Percentiles rank a stretch among this genome's conserved stretches.
phyloP scores from a whole-genome alignment of 768 basidiomycete genomes.

The Trametopsis cervina region DNA sequence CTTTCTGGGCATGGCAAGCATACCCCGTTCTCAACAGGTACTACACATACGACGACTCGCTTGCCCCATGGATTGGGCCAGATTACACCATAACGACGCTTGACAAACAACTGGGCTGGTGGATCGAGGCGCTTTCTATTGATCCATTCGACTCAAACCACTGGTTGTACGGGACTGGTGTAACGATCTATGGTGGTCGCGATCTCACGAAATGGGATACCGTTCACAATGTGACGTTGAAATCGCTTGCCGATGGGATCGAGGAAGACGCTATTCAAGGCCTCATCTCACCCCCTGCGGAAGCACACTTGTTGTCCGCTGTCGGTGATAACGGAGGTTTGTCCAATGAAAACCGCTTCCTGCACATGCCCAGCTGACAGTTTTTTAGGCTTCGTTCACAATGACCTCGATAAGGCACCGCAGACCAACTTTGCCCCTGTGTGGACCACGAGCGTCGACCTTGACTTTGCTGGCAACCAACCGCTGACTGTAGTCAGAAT shows the following conservation, averaged over 20 bases:
- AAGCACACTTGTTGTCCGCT: constrained; percentile 48
- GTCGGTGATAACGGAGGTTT: constrained; percentile 49
- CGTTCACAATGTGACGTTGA: constrained; percentile 48
- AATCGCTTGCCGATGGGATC: constrained; percentile 55
- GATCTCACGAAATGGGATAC: constrained; percentile 56
- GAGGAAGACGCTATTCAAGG: constrained; percentile 56
- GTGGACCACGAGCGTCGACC: constrained; percentile 39
- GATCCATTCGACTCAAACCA: constrained; percentile 66
- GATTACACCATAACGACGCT: constrained; percentile 36
- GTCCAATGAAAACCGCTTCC: not conserved
- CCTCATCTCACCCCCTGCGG: constrained; percentile 56
- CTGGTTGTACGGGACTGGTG: constrained; percentile 67
- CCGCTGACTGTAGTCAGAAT: constrained; percentile 45
- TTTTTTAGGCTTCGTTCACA: constrained; percentile 40
- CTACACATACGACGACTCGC: constrained; percentile 46
- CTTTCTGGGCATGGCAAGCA: constrained; percentile 47
- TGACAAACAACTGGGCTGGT: constrained; percentile 57
- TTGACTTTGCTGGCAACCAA: constrained; percentile 48
- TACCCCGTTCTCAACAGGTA: constrained; percentile 41
- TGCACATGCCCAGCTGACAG: not conserved
- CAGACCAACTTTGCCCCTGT: constrained; percentile 33
- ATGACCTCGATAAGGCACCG: constrained; percentile 34
- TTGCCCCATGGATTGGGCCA: constrained; percentile 56
- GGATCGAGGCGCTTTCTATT: constrained; percentile 63
- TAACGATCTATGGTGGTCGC: constrained; percentile 54